Evolutionary conservation across 1,284 basidiomycete species (phyloP), one percentile per base, ranked within the genome.

Genomic region (Golubevia pallescens): DNA sequence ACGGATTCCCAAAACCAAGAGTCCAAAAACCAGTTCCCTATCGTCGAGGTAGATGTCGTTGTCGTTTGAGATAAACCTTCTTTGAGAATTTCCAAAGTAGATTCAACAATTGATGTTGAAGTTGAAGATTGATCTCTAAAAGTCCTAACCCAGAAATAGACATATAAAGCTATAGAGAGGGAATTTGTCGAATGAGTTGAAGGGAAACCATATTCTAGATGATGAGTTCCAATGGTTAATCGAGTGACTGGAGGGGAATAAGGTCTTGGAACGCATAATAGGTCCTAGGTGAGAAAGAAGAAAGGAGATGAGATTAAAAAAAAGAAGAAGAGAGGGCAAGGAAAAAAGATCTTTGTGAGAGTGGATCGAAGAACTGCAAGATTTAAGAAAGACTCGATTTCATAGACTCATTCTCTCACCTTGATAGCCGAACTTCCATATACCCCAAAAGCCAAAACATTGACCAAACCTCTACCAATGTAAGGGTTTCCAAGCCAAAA

Each of bases 111-210:
- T 4, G 3, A 5, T 38, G 34, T 38, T 5, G 3, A 5, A 10
- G 10, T 10, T 5, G 3, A 4, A 16, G 3, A 52, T 5, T 2
- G 53, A 19, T 69, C 8, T 13, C 73, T 60, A 2, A 63, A 62
- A 20, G 56, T 53, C 5, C 62, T 32, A n/a, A 81, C 61, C 67
- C 76, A 78, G 19, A 79, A 68, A 34, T 81, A 85, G 62, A 78
- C 62, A 61, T 74, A 77, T 23, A 82, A 65, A 0, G 93, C 94
- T 71, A 96, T 93, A 48, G 93, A 94, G 63, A 95, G 90, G 58
- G 91, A 90, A 84, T 96, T 97, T 1, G 95, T 94, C 1, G 94
- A 93, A 82, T 99, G 96, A 0, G 95, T 97, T 0, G 95, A 97
- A 0, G 95, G 95, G 82, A 98, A 97, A 16, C 96, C 95, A 81